Percentiles rank a stretch among this genome's conserved stretches.
Conservation (phyloP, 1,139 yeast genomes). For the Pneumocystis canis region DNA sequence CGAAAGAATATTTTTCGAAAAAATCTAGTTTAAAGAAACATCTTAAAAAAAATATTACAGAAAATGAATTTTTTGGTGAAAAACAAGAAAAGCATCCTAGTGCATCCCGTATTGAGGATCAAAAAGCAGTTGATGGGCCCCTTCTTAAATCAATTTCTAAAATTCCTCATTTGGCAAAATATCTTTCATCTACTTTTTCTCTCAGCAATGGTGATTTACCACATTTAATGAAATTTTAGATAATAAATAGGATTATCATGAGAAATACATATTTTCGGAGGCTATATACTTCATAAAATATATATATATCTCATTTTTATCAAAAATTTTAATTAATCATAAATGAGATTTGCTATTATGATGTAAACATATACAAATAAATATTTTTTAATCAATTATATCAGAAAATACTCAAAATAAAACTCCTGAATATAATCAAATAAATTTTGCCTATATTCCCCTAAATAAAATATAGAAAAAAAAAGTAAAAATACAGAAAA, state of each 20-base stretch:
- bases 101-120: conserved; percentile 96
- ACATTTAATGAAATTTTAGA: conserved; percentile 89
- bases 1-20: conserved; percentile 93
- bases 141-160: conserved; percentile 88
- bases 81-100: conserved; percentile 67
- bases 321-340: neutral
- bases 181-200: conserved; percentile 92
- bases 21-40: conserved; percentile 47
- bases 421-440: neutral
- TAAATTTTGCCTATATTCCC: neutral
- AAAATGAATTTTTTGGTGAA: conserved; percentile 90
- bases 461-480: neutral
- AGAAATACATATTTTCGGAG: too few relatives aligned
- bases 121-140: conserved; percentile 90
- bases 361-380: too few relatives aligned
- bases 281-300: too few relatives aligned
- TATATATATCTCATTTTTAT: neutral
- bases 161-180: conserved; percentile 95
- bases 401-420: too few relatives aligned
- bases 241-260: too few relatives aligned
- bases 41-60: conserved; percentile 47
- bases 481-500: neutral
- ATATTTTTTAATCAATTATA: too few relatives aligned
- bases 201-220: conserved; percentile 98
- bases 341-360: too few relatives aligned